Base-by-base conservation (phyloP, 805 yeast genomes). In the Starmerella stellata region DNA sequence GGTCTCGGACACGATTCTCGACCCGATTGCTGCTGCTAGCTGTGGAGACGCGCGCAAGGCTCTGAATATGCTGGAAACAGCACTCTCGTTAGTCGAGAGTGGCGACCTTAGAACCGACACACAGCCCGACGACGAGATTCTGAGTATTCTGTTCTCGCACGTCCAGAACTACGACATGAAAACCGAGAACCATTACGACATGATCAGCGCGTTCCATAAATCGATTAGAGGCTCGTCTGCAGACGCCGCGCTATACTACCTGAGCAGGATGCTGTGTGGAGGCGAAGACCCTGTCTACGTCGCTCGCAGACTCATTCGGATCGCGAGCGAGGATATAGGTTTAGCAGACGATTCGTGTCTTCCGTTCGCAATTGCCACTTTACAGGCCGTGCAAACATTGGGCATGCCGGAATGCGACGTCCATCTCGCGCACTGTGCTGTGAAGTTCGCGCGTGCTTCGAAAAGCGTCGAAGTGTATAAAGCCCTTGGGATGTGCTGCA, bases 391-490 rank as follows among this genome's bases (percentile, higher is more conserved):
- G 3, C 83, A 81, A 60, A 79, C 78, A 56, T 69, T 90, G 17
- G 99, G 98, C 0, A 64, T 90, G 68, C 98, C 98, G 0, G 98
- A 90, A 52, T 87, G 90, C 2, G 93, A 85, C 54, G 65, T 80
- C 19, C 74, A 82, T 5, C 59, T 90, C 32, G 96, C 83, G 0
- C 96, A 90, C 49, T 83, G 95, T 57, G 85, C 93, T 1, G 82
- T 78, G n/a, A 79, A 85, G 48, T 61, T 90, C 19, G 92, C 95
- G 0, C 60, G 72, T 38, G 92, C 95, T 0, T 72, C 74, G 0
- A 90, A 90, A 56, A 78, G 93, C 8, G 83, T 90, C 4, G 77
- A 76, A 51, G 73, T 90, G 0, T 90, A 90, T 52, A 63, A 83
- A 41, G 93, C 85, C 0, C 75, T 83, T 68, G 67, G 74, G 9